Conservation (phyloP, 2,329 filamentous ascomycete species). For the Dactylellina cionopaga region DNA sequence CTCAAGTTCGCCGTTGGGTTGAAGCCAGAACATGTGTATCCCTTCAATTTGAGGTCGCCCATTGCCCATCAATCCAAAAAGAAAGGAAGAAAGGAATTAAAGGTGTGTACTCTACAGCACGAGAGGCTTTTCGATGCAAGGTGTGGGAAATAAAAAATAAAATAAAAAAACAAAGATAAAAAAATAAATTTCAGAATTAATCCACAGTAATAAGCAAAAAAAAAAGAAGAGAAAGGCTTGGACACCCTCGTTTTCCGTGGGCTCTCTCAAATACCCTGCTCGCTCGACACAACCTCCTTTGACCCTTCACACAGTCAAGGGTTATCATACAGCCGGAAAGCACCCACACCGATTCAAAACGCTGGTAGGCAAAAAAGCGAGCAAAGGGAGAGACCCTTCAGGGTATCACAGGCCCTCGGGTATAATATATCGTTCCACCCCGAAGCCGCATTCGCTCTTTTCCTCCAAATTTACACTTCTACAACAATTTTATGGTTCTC, state of each 20-base stretch:
- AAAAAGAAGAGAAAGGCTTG: slow-evolving; percentile 14
- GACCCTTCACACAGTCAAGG: slow-evolving; percentile 39
- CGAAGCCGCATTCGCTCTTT: slow-evolving; percentile 28
- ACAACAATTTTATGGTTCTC: slow-evolving; percentile 18
- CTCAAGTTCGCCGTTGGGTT: slow-evolving; percentile 19
- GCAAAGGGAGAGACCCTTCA: slow-evolving; percentile 40
- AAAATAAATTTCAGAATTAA: slow-evolving; percentile 26
- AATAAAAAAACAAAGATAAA: slow-evolving; percentile 1
- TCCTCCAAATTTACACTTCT: slow-evolving; percentile 9
- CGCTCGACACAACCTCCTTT: slow-evolving; percentile 48
- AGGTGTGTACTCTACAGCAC: no score
- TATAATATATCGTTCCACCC: slow-evolving; percentile 52
- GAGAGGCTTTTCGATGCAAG: slow-evolving; percentile 28
- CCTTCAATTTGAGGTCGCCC: slow-evolving; percentile 49
- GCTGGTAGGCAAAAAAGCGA: slow-evolving; percentile 41
- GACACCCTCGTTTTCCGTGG: slow-evolving; percentile 52
- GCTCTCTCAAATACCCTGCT: slow-evolving; percentile 39
- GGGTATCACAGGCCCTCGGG: slow-evolving; percentile 50
- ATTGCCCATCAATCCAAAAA: slow-evolving; percentile 22
- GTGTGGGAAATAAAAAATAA: slow-evolving; percentile 35
- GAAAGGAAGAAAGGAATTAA: not conserved
- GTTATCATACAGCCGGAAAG: slow-evolving; percentile 51
- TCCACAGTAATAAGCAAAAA: slow-evolving; percentile 39
- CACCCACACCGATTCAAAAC: slow-evolving; percentile 46
- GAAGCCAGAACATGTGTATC: slow-evolving; percentile 48